phyloP scores from a whole-genome alignment of 2,329 filamentous ascomycete genomes.

The Aspergillus quadrilineatus region DNA sequence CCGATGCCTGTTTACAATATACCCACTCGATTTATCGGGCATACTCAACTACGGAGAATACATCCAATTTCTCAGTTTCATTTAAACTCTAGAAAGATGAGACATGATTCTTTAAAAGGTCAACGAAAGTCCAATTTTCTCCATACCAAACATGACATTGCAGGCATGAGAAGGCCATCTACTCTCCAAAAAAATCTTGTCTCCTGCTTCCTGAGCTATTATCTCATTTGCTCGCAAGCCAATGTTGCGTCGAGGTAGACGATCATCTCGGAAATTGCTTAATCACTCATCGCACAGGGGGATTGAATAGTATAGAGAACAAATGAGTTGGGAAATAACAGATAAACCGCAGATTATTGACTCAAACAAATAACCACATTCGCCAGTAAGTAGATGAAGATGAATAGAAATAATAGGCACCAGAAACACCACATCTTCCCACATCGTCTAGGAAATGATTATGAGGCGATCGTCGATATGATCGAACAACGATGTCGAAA shows the following conservation, averaged over 20 bases:
- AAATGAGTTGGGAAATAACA: conserved; percentile 20
- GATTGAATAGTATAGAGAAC: conserved; percentile 18
- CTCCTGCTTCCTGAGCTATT: conserved; percentile 17
- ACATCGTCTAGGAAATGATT: conserved; percentile 34
- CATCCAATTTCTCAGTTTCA: neutral
- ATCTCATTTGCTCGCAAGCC: conserved; percentile 18
- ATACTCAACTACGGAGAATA: neutral
- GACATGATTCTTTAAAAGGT: neutral
- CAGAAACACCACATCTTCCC: conserved; percentile 40
- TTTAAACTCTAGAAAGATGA: too few relatives aligned
- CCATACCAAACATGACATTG: conserved; percentile 30
- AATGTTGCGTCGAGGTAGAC: conserved; percentile 13
- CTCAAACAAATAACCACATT: conserved; percentile 32
- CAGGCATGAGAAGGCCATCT: conserved; percentile 16
- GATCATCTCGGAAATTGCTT: conserved; percentile 11
- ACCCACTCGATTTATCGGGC: neutral
- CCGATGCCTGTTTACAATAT: neutral
- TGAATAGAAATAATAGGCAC: conserved; percentile 28
- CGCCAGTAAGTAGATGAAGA: conserved; percentile 30
- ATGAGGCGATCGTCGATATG: conserved; percentile 31
- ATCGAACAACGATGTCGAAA: conserved; percentile 28
- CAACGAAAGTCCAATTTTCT: conserved; percentile 25
- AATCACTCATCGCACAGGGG: conserved; percentile 21
- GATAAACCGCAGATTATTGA: conserved; percentile 26
- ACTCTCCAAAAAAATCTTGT: neutral